A percentile compares a stretch with the other conserved stretches of the same genome.
phyloP scores from a whole-genome alignment of 2,329 filamentous ascomycete species.

The Calonectria leucothoes region DNA sequence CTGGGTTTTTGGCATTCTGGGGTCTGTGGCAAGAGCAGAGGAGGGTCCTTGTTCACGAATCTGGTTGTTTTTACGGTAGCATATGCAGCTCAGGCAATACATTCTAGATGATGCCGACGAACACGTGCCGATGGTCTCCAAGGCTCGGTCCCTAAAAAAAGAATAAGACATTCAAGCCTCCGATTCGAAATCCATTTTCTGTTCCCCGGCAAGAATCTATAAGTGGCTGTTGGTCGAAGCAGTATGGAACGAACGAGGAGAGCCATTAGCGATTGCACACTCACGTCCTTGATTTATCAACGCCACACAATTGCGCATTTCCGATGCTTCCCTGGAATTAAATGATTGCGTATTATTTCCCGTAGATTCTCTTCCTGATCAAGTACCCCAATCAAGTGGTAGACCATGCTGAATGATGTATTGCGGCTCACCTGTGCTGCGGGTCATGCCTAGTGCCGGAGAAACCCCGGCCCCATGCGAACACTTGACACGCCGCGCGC shows the following conservation, averaged over 20 bases:
- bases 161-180: slow-evolving; percentile 34
- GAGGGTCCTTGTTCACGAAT: slow-evolving; percentile 50
- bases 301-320: not conserved
- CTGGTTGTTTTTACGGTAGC: slow-evolving; percentile 56
- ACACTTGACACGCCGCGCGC: slow-evolving; percentile 33
- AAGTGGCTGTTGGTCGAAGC: not conserved
- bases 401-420: not conserved
- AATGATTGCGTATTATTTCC: not conserved
- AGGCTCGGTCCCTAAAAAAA: slow-evolving; percentile 24
- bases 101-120: slow-evolving; percentile 51
- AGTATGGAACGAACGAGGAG: not conserved
- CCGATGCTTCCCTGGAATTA: not conserved
- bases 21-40: slow-evolving; percentile 49
- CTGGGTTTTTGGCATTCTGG: slow-evolving; percentile 57
- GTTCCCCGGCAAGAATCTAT: not conserved
- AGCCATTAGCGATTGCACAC: not conserved
- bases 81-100: slow-evolving; percentile 52
- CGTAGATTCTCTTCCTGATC: not conserved
- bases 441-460: slow-evolving; percentile 28
- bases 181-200: not conserved
- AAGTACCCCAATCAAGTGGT: not conserved
- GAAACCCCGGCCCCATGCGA: slow-evolving; percentile 36
- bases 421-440: slow-evolving; percentile 6
- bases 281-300: too few species aligned
- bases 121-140: slow-evolving; percentile 34